Percentiles rank a stretch among this genome's conserved stretches.
Conservation (phyloP, 352 stramenopile species). For the Blastocystis sp. region DNA sequence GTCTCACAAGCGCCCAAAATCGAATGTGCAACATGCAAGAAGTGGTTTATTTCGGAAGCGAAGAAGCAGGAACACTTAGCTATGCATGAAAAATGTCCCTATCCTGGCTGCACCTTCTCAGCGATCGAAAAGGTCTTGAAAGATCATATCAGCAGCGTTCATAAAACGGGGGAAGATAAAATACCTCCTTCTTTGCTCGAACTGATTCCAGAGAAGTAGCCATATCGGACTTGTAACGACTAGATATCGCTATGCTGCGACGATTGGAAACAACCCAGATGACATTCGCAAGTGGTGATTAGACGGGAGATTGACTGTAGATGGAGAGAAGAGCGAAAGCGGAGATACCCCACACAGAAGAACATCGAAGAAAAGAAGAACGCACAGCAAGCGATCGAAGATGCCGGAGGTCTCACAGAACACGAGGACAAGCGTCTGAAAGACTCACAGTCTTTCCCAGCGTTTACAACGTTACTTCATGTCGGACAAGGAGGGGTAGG, state of each 20-base stretch:
- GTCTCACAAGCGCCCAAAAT: conserved; percentile 5
- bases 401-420: neutral
- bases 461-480: neutral
- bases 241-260: conserved; percentile 50
- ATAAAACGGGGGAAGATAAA: neutral
- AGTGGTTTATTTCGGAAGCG: conserved; percentile 55
- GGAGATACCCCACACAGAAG: conserved; percentile 21
- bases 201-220: conserved; percentile 59
- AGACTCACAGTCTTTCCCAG: neutral
- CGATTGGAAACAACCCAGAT: conserved; percentile 41
- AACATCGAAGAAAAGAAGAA: conserved; percentile 16
- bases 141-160: conserved; percentile 16
- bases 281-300: conserved; percentile 42
- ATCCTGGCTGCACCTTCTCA: conserved; percentile 38
- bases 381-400: neutral
- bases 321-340: conserved; percentile 52
- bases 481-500: neutral
- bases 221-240: neutral
- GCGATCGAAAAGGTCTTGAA: conserved; percentile 48
- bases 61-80: conserved; percentile 49
- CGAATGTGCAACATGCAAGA: conserved; percentile 57
- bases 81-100: conserved; percentile 39
- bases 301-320: neutral
- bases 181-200: conserved; percentile 48
- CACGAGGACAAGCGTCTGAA: neutral